A percentile compares a stretch with the other conserved stretches of the same genome.
Conservation (phyloP, 805 yeast species). For the Sungouiella thailandica region DNA sequence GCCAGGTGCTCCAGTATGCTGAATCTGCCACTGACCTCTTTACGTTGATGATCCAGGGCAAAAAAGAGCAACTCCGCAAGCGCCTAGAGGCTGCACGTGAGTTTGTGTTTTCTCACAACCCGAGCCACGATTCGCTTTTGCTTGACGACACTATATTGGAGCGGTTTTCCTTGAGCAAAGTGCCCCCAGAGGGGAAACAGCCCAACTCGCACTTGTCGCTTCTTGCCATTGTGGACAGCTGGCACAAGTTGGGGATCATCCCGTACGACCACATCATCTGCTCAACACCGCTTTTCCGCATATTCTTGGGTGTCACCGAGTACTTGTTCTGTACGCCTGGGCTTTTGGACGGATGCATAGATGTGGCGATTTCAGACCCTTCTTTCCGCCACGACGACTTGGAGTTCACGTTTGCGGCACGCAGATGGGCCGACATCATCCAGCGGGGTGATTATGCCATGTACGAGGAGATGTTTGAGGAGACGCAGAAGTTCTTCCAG, state of each 20-base stretch:
- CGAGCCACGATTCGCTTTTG: constrained; percentile 51
- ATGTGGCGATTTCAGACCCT: constrained; percentile 60
- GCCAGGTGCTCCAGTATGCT: constrained; percentile 86
- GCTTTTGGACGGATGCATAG: constrained; percentile 72
- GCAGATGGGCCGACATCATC: constrained; percentile 82
- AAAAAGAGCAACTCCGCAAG: constrained; percentile 49
- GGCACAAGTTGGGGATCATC: constrained; percentile 78
- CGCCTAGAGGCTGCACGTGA: constrained; percentile 65
- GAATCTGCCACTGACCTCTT: constrained; percentile 77
- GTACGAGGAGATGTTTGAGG: constrained; percentile 69
- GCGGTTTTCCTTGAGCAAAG: constrained; percentile 69
- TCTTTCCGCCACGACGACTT: constrained; percentile 84
- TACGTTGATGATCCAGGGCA: constrained; percentile 73
- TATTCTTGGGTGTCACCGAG: constrained; percentile 90
- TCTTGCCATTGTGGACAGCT: constrained; percentile 88
- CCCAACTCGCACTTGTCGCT: constrained; percentile 90
- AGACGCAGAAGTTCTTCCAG: constrained; percentile 75
- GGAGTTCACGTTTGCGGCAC: constrained; percentile 87
- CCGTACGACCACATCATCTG: constrained; percentile 98
- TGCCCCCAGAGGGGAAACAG: constrained; percentile 59
- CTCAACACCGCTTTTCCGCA: constrained; percentile 87
- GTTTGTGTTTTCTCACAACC: constrained; percentile 73
- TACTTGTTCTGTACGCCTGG: constrained; percentile 83
- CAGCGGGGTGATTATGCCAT: constrained; percentile 67
- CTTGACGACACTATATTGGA: constrained; percentile 77